Evolutionary conservation across 805 yeast species (phyloP), one percentile per base, ranked within the genome.

Genomic region (Zygosaccharomyces bailii): DNA sequence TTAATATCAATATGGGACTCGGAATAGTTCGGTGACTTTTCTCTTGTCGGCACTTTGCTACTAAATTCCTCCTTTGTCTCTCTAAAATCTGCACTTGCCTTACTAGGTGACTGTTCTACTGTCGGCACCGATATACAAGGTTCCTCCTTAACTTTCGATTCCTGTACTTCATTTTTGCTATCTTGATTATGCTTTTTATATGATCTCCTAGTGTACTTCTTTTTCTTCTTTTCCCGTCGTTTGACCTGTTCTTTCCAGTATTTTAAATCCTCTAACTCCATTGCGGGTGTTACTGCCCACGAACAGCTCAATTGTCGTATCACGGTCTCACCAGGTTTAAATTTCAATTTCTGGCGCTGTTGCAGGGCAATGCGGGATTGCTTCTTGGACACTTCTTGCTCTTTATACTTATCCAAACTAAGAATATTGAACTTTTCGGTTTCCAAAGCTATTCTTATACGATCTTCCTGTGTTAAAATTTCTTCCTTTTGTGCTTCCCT

Each of bases 341-440:
- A 65, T 55, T 78, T 79, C 33, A 70, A 70, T 50, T 90, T 77
- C 54, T 74, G 79, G 57, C 83, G 83, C 46, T 79, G 72, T 62
- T 86, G 78, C 47, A 85, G 67, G 35, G 84, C 87, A 44, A 90
- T 70, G 57, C 90, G 91, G 43, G 76, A 76, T 61, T 83, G 82
- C 60, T 87, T 88, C 56, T 87, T 82, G 37, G 79, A 82, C 33
- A 84, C 69, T 61, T 93, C 99, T 59, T 86, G 91, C 55, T 90
- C 95, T 55, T 83, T 79, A 59, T 86, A 93, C 55, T 76, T 72
- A 50, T 84, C 80, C 52, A 93, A 69, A 2, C 96, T 84, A 20
- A 78, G 70, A 2, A 80, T 68, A 62, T 93, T 93, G 34, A 76
- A 74, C 59, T 76, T 74, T 65, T 93, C 99, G 0, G 97, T 93